Evolutionary conservation across 2,329 filamentous ascomycete species (phyloP), one percentile per base, ranked within the genome.

Genomic region (Passalora sequoiae): DNA sequence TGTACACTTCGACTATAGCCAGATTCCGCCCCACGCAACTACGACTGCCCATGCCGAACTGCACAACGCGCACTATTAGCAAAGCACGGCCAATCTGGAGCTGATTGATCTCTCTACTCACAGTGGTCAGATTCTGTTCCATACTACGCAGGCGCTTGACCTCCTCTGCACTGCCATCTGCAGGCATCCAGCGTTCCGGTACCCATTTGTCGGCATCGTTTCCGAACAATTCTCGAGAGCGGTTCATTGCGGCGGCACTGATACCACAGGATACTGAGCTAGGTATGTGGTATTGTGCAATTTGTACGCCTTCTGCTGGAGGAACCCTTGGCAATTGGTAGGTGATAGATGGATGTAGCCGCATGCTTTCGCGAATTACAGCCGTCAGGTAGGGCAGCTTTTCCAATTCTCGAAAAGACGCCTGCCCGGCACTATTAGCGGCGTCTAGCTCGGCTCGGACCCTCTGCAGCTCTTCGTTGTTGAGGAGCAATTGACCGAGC

Each of bases 1-100:
- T 38, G 35, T 25, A 13, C 6, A 20, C 20, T 12, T 38, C 35
- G 16, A 38, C 16, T n/a, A 38, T 16, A 6, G 35, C 35, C 20
- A 38, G 35, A 15, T 38, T 38, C 21, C 24, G 21, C 10, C 35
- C 35, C n/a, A 38, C 9, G 24, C 35, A 38, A 21, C 35, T 20
- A 10, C 35, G 35, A 38, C 15, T 19, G 20, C 35, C 35, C 24
- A n/a, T 25, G n/a, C 35, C 35, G 12, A 38, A 38, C 35, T 38
- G 16, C 16, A 9, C 5, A n/a, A n/a, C n/a, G n/a, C n/a, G n/a
- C n/a, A n/a, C n/a, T n/a, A n/a, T n/a, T n/a, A n/a, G n/a, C n/a
- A n/a, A n/a, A n/a, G n/a, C n/a, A n/a, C n/a, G n/a, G n/a, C n/a
- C n/a, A n/a, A n/a, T n/a, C n/a, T n/a, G n/a, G n/a, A n/a, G n/a